Evolutionary conservation across 768 basidiomycete genomes (phyloP).

Genomic region (Crepidotus variabilis): DNA sequence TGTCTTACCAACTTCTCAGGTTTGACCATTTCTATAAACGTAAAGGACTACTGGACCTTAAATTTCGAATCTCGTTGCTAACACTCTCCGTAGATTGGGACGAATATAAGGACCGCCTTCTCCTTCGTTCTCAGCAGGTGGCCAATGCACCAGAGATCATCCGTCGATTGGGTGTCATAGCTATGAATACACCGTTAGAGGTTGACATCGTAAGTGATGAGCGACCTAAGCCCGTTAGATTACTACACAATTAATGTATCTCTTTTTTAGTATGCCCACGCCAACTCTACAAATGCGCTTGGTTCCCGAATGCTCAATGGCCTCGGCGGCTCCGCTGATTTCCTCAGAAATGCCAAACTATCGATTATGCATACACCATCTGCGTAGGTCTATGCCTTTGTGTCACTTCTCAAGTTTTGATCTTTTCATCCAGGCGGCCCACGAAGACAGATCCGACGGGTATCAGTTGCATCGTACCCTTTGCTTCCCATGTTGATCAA

Average conservation of each 20-base stretch:
- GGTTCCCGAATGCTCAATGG: slow-evolving; percentile 49
- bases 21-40: slow-evolving; percentile 47
- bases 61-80: neutral
- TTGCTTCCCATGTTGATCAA: slow-evolving; percentile 44
- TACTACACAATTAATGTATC: neutral
- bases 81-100: slow-evolving; percentile 32
- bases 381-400: slow-evolving; percentile 19
- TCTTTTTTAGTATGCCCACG: slow-evolving; percentile 37
- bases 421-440: slow-evolving; percentile 27
- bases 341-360: slow-evolving; percentile 45
- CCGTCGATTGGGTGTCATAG: slow-evolving; percentile 43
- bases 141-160: slow-evolving; percentile 49
- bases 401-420: neutral
- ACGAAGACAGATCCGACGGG: slow-evolving; percentile 46
- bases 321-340: slow-evolving; percentile 45
- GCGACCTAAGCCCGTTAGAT: neutral
- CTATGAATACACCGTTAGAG: slow-evolving; percentile 50
- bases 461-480: slow-evolving; percentile 47
- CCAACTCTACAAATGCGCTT: slow-evolving; percentile 48
- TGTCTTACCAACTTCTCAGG: slow-evolving; percentile 11
- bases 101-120: slow-evolving; percentile 40
- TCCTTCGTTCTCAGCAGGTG: slow-evolving; percentile 47
- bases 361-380: slow-evolving; percentile 50
- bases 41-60: slow-evolving; percentile 13
- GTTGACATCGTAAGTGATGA: slow-evolving; percentile 39